These are phyloP conservation scores for Nemania sp. DNA, from an alignment of 2,329 filamentous ascomycete species.

Conservation along the genomic window DNA sequence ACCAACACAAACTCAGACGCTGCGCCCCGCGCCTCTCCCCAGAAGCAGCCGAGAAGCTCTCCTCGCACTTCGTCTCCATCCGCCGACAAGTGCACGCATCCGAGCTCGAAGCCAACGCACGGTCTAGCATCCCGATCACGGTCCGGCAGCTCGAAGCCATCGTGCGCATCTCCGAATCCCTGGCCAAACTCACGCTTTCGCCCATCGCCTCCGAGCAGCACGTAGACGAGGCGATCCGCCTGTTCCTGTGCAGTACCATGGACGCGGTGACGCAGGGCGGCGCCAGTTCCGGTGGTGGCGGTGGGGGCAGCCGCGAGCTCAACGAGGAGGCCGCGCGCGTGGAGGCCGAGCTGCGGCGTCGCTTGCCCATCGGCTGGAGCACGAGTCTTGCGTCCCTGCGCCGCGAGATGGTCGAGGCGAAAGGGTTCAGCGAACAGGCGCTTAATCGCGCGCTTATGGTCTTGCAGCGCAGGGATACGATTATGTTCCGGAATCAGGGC, in stretches of 20 bases:
- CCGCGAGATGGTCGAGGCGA: conserved; percentile 88
- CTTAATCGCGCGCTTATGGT: conserved; percentile 84
- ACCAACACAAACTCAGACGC: conserved; percentile 57
- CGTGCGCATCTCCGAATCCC: conserved; percentile 92
- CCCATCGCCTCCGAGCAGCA: conserved; percentile 87
- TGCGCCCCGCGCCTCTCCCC: conserved; percentile 89
- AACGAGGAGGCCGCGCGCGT: conserved; percentile 87
- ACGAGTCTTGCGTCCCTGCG: conserved; percentile 85
- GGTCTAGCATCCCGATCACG: conserved; percentile 95
- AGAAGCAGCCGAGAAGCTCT: conserved; percentile 93
- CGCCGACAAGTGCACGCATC: conserved; percentile 89
- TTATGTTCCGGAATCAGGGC: conserved; percentile 78
- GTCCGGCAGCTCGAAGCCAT: conserved; percentile 97
- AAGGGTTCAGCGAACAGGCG: conserved; percentile 85
- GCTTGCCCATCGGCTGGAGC: conserved; percentile 93
- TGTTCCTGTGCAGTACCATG: conserved; percentile 97
- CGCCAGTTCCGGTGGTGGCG: conserved; percentile 47
- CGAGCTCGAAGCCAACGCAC: conserved; percentile 85
- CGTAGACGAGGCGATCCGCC: conserved; percentile 94
- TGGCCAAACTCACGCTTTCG: conserved; percentile 87
- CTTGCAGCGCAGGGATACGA: conserved; percentile 83
- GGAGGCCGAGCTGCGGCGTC: conserved; percentile 83
- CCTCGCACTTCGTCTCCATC: conserved; percentile 96
- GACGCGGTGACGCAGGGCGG: conserved; percentile 92
- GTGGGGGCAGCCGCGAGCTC: conserved; percentile 74